These are phyloP conservation scores for Globisporangium takayamanum DNA, from an alignment of 352 stramenopile species.

Conservation along the genomic window DNA sequence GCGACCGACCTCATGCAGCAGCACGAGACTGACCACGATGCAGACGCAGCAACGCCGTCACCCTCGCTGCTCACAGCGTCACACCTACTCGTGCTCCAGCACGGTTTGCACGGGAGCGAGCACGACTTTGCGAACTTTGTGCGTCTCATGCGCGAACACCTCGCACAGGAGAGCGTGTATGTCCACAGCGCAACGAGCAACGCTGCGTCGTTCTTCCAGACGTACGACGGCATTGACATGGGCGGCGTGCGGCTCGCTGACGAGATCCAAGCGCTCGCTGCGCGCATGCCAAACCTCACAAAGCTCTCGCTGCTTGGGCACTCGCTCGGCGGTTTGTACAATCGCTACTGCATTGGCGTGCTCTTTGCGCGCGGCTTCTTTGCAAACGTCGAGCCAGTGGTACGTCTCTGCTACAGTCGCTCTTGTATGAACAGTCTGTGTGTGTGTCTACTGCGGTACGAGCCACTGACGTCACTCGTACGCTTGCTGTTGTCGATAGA, in stretches of 20 bases:
- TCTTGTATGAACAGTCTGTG: neutral
- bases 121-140: slow-evolving; percentile 56
- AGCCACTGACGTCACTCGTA: no score
- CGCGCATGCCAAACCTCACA: slow-evolving; percentile 46
- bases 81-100: slow-evolving; percentile 68
- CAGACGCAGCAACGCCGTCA: neutral
- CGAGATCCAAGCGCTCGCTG: slow-evolving; percentile 47
- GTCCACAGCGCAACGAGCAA: slow-evolving; percentile 46
- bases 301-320: slow-evolving; percentile 76
- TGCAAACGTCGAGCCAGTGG: slow-evolving; percentile 57
- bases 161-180: slow-evolving; percentile 38
- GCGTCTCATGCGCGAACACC: slow-evolving; percentile 40
- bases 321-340: slow-evolving; percentile 74
- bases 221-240: slow-evolving; percentile 69
- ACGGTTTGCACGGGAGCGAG: slow-evolving; percentile 62
- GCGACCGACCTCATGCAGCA: neutral
- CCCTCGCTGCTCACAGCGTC: slow-evolving; percentile 15
- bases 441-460: neutral
- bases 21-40: neutral
- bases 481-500: slow-evolving; percentile 22
- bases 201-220: slow-evolving; percentile 54
- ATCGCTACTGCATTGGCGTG: slow-evolving; percentile 68
- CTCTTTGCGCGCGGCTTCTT: slow-evolving; percentile 72
- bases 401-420: neutral
- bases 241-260: slow-evolving; percentile 63